phyloP scores from a whole-genome alignment of 2,329 filamentous ascomycete species.

The Davidsoniella eucalypti region DNA sequence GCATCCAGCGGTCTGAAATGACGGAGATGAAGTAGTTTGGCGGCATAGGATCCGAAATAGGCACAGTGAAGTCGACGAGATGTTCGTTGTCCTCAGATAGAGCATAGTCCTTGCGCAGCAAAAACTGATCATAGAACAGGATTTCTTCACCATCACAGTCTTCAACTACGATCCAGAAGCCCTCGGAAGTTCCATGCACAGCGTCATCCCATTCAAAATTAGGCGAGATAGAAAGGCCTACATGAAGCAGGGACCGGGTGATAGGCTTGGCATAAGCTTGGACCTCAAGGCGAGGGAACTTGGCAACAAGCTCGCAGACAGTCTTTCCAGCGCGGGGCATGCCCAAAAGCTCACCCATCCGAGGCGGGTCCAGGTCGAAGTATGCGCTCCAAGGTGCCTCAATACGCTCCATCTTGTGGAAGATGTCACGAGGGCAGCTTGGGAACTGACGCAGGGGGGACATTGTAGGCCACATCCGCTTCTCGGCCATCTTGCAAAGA shows the following conservation, averaged over 20 bases:
- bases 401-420: constrained; percentile 86
- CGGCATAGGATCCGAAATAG: constrained; percentile 93
- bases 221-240: constrained; percentile 81
- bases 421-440: constrained; percentile 63
- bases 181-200: constrained; percentile 74
- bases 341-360: constrained; percentile 87
- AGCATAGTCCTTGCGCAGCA: constrained; percentile 80
- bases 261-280: constrained; percentile 90
- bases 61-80: constrained; percentile 86
- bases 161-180: constrained; percentile 94
- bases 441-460: constrained; percentile 84
- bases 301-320: constrained; percentile 73
- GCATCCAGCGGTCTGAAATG: constrained; percentile 94
- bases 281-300: constrained; percentile 84
- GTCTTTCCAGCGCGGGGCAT: constrained; percentile 75
- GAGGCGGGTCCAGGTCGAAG: constrained; percentile 88
- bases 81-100: constrained; percentile 79
- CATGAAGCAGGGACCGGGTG: constrained; percentile 78
- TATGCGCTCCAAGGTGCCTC: constrained; percentile 88
- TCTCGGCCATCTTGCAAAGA: constrained; percentile 97
- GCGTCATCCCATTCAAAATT: constrained; percentile 93
- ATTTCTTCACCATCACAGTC: constrained; percentile 96
- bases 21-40: constrained; percentile 97
- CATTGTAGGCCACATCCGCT: constrained; percentile 99
- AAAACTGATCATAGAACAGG: constrained; percentile 83